Base-by-base conservation (phyloP, 345 rosid genomes). In the Salix exigua region DNA sequence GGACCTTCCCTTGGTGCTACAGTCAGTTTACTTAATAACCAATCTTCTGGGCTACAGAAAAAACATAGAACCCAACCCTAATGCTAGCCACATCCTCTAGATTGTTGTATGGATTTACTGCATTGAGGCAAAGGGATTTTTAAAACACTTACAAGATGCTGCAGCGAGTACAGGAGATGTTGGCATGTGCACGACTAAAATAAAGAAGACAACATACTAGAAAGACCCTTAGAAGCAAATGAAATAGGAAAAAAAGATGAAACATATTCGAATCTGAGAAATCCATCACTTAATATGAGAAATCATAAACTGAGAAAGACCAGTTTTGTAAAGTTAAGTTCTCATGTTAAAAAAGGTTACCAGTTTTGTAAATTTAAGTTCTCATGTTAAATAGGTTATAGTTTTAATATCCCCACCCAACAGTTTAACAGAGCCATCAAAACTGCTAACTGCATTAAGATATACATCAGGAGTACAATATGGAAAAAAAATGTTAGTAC, bases 401-500 rank as follows among this genome's bases (percentile, higher is more conserved):
- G 50, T 46, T 46, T 46, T 46, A 46, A 46, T 46, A 13, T 46
- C 50, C 50, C 50, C 50, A 46, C 17, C 50, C 50, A 46, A 46
- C 50, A 46, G 5, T 46, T 46, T 13, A 12, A 46, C 50, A 13
- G 50, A 4, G 14, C 9, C 11, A 66, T 19, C n/a, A 6, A 25
- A 30, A 13, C 31, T 6, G 62, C 58, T 60, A 31, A 63, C 55
- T 61, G 42, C 69, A 30, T 6, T 13, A 63, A 37, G 31, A 70
- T 70, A 38, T 31, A 66, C 35, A 66, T 28, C 62, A 6, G 46
- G 30, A 26, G 51, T 44, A 77, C 14, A 23, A 37, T 9, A 75
- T 48, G 51, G 38, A 81, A 53, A 66, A 66, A 33, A 13, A 72
- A 62, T 25, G 50, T 64, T 77, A 40, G 55, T 88, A 96, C 98